phyloP scores from a whole-genome alignment of 306 rosid genomes.

The Delonix regia region DNA sequence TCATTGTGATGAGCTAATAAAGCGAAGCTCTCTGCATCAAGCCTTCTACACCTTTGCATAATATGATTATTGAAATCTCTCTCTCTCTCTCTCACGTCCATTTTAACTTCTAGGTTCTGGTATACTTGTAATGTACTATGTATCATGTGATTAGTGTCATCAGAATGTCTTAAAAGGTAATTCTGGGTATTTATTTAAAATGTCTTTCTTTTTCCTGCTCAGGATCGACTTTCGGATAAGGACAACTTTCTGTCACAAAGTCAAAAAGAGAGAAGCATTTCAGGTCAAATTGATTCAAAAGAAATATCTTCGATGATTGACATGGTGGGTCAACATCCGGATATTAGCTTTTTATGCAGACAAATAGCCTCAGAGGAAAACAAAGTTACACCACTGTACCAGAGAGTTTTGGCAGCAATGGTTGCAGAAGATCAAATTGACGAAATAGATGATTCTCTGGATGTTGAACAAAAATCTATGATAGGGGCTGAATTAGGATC shows the following conservation, averaged over 20 bases:
- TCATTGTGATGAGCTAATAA: slow-evolving; percentile 2
- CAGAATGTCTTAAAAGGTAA: slow-evolving; percentile 15
- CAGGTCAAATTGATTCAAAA: slow-evolving; percentile 45
- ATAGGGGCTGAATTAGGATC: slow-evolving; percentile 37
- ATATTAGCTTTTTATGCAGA: slow-evolving; percentile 41
- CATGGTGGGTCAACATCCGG: slow-evolving; percentile 44
- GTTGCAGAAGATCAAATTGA: slow-evolving; percentile 66
- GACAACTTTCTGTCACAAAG: slow-evolving; percentile 46
- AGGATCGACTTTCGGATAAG: slow-evolving; percentile 50
- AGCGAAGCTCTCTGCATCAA: neutral
- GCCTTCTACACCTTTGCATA: slow-evolving; percentile 3
- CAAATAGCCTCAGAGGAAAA: slow-evolving; percentile 47
- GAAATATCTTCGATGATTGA: slow-evolving; percentile 36
- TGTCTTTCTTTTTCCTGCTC: slow-evolving; percentile 36
- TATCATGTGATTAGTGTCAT: neutral
- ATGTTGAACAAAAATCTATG: slow-evolving; percentile 42
- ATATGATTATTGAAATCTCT: slow-evolving; percentile 11
- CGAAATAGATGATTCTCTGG: slow-evolving; percentile 51
- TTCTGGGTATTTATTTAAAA: slow-evolving; percentile 17
- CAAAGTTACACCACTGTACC: slow-evolving; percentile 65
- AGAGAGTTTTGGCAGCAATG: slow-evolving; percentile 80
- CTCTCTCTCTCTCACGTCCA: neutral
- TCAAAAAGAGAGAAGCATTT: slow-evolving; percentile 43
- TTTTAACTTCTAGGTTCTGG: slow-evolving; percentile 16
- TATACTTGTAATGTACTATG: slow-evolving; percentile 14